These are phyloP conservation scores for Mortierella sp. DNA, from an alignment of 371 early-diverging fungal species.

Conservation along the genomic window DNA sequence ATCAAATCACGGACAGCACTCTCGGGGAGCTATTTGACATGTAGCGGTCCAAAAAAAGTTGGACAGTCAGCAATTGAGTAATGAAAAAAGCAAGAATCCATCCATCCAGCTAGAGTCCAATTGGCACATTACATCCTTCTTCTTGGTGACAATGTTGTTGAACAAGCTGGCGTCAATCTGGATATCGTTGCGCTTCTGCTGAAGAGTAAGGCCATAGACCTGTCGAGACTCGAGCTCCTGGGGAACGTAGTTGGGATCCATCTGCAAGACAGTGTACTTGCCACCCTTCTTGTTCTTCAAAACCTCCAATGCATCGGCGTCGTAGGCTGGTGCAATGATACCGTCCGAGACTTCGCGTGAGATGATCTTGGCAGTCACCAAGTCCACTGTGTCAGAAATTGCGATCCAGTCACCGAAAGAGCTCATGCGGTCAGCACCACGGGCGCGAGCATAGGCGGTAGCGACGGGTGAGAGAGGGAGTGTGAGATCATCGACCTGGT, in stretches of 20 bases:
- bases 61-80: too few species aligned
- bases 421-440: slow-evolving; percentile 98
- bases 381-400: slow-evolving; percentile 88
- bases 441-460: slow-evolving; percentile 88
- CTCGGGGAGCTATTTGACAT: slow-evolving; percentile 65
- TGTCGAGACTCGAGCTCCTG: slow-evolving; percentile 86
- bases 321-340: slow-evolving; percentile 95
- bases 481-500: slow-evolving; percentile 89
- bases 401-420: slow-evolving; percentile 98
- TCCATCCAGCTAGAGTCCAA: too few species aligned
- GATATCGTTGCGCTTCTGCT: slow-evolving; percentile 91
- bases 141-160: slow-evolving; percentile 85
- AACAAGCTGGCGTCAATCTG: slow-evolving; percentile 81
- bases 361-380: slow-evolving; percentile 94
- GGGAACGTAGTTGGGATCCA: slow-evolving; percentile 93
- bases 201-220: slow-evolving; percentile 92
- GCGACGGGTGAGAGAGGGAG: slow-evolving; percentile 81
- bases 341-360: slow-evolving; percentile 96
- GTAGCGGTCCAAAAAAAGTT: too few species aligned
- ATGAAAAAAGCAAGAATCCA: too few species aligned
- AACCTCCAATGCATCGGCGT: slow-evolving; percentile 88
- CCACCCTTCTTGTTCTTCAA: slow-evolving; percentile 95
- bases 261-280: slow-evolving; percentile 92
- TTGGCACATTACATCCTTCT: slow-evolving; percentile 65
- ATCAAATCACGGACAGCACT: slow-evolving; percentile 85